These are phyloP conservation scores for Begonia fuchsioides DNA, from an alignment of 306 rosid genomes.

Conservation along the genomic window DNA sequence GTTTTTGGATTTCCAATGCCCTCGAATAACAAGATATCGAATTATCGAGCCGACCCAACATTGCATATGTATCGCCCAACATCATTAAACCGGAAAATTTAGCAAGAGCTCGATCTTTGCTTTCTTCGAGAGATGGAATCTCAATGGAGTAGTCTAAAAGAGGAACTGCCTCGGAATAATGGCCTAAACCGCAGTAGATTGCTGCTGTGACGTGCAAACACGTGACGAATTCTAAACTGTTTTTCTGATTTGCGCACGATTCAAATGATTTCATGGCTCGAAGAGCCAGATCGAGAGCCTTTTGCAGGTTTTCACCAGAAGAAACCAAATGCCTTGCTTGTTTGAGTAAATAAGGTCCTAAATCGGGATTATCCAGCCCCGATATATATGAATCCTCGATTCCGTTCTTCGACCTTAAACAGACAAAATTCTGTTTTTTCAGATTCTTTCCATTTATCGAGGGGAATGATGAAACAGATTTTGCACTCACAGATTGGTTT, in stretches of 20 bases:
- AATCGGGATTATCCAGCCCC: slow-evolving; percentile 40
- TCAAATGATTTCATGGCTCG: slow-evolving; percentile 60
- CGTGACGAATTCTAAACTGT: slow-evolving; percentile 66
- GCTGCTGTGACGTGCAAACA: slow-evolving; percentile 75
- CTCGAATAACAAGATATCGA: slow-evolving; percentile 49
- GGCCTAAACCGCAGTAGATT: slow-evolving; percentile 64
- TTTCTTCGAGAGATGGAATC: slow-evolving; percentile 51
- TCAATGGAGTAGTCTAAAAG: slow-evolving; percentile 52
- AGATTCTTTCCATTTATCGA: slow-evolving; percentile 15
- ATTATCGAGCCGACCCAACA: slow-evolving; percentile 76
- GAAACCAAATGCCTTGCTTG: slow-evolving; percentile 77
- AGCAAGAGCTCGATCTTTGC: slow-evolving; percentile 59
- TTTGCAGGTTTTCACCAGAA: slow-evolving; percentile 43
- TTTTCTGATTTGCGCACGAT: slow-evolving; percentile 34
- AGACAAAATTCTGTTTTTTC: slow-evolving; percentile 31
- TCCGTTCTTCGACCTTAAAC: slow-evolving; percentile 19
- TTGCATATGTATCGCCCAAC: slow-evolving; percentile 80
- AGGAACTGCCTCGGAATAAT: slow-evolving; percentile 58
- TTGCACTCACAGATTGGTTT: slow-evolving; percentile 28
- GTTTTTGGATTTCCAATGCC: slow-evolving; percentile 69
- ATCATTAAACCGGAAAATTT: slow-evolving; percentile 89
- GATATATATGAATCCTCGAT: slow-evolving; percentile 6
- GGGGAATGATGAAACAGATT: slow-evolving; percentile 16
- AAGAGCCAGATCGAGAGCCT: slow-evolving; percentile 71
- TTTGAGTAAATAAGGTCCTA: slow-evolving; percentile 55